Conservation (phyloP, 192 early-diverging fungal genomes). For the Linderina pennispora region DNA sequence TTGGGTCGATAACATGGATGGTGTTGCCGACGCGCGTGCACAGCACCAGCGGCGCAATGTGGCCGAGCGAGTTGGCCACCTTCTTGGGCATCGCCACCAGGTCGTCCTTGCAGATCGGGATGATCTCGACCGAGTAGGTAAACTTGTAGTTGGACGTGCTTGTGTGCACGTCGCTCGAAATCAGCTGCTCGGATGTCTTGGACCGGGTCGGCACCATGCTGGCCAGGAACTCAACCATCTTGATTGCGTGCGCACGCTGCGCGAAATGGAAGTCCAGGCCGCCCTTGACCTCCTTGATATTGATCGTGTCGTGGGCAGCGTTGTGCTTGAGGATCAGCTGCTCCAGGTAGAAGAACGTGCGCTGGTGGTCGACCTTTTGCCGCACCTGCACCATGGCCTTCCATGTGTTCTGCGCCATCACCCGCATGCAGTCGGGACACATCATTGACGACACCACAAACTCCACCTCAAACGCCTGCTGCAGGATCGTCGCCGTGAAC, state of each 20-base stretch:
- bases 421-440: constrained; percentile 91
- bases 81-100: constrained; percentile 81
- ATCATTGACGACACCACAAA: constrained; percentile 88
- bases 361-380: constrained; percentile 97
- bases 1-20: constrained; percentile 81
- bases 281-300: constrained; percentile 95
- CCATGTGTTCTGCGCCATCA: constrained; percentile 98
- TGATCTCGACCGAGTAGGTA: constrained; percentile 92
- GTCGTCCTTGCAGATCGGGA: constrained; percentile 97
- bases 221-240: constrained; percentile 92
- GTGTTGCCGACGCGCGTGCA: constrained; percentile 84
- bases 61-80: constrained; percentile 75
- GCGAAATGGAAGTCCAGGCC: constrained; percentile 97
- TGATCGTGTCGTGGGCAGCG: constrained; percentile 94
- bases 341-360: constrained; percentile 97
- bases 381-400: constrained; percentile 95
- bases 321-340: constrained; percentile 98
- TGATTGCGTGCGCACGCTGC: constrained; percentile 81
- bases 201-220: constrained; percentile 80
- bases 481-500: constrained; percentile 89
- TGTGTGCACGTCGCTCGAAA: constrained; percentile 91
- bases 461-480: constrained; percentile 96
- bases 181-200: constrained; percentile 91
- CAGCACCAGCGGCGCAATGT: constrained; percentile 78
- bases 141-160: constrained; percentile 94